Evolutionary conservation across 2,329 filamentous ascomycete species (phyloP), one percentile per base, ranked within the genome.

Genomic region (Sclerotinia nivalis): DNA sequence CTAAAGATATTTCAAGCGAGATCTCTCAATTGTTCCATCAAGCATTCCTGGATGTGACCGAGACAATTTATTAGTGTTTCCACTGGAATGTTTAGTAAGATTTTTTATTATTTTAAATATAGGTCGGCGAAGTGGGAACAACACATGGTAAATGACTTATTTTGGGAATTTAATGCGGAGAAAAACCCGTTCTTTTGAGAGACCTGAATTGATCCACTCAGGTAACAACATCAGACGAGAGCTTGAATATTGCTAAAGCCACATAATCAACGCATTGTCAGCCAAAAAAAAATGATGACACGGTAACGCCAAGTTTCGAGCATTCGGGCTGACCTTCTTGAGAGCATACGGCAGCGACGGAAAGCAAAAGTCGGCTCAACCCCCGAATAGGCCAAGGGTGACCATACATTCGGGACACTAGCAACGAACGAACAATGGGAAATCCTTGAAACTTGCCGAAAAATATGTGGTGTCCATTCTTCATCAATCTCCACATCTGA

Each of bases 321-420:
- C 31, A 15, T 43, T 43, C 50, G 28, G 28, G 8, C 20, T 34
- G 28, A 34, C 28, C 28, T 56, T 37, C 55, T 40, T 34, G 22
- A n/a, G 37, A 43, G 58, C 15, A 28, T 61, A 45, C 58, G 34
- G 34, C 31, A 40, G 15, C 49, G 20, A 55, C 50, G n/a, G 25
- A n/a, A n/a, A 50, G n/a, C 40, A 54, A 45, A 34, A 58, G 40
- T 54, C 56, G 56, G 55, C 66, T 52, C 45, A 49, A 31, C 25
- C 15, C 54, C 55, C 55, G 28, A 31, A 60, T 49, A 34, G 25
- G 28, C 28, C 65, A 67, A 59, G 54, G 55, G 60, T 68, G 47
- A 52, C 66, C 54, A 68, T 43, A 68, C 45, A 45, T 68, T 68
- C 67, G 67, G 67, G 47, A 69, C 52, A 64, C 37, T 25, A 20